These are phyloP conservation scores for Ophioceras dolichostomum DNA, from an alignment of 2,329 filamentous ascomycete genomes.

Conservation along the genomic window DNA sequence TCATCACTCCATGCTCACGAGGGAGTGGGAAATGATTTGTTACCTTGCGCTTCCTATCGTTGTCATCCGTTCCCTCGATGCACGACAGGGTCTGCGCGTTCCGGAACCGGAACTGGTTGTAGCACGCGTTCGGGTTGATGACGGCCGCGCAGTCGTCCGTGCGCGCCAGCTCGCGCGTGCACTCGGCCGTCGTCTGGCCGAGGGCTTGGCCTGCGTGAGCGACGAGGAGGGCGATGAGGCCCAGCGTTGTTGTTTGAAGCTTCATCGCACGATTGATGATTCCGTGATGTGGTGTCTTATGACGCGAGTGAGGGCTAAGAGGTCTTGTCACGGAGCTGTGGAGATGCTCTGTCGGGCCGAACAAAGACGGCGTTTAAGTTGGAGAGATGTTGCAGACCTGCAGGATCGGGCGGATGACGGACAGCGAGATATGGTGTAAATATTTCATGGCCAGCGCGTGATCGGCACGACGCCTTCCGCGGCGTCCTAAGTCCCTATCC, in stretches of 20 bases:
- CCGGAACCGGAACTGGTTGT: constrained; percentile 22
- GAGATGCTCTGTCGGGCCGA: too few species aligned
- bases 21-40: background rate
- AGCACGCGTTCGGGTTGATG: constrained; percentile 25
- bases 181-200: constrained; percentile 16
- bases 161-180: constrained; percentile 19
- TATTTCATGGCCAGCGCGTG: too few species aligned
- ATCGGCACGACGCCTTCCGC: too few species aligned
- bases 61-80: constrained; percentile 20
- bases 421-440: too few species aligned
- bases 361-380: too few species aligned
- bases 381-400: too few species aligned
- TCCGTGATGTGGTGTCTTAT: too few species aligned
- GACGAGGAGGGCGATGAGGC: constrained; percentile 11
- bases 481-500: too few species aligned
- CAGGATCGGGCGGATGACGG: too few species aligned
- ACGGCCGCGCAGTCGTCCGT: constrained; percentile 25
- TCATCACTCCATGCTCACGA: background rate
- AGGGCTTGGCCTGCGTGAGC: constrained; percentile 8
- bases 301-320: too few species aligned
- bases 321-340: too few species aligned
- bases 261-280: background rate
- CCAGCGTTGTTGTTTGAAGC: constrained; percentile 1
- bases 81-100: constrained; percentile 20
- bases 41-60: constrained; percentile 20